Evolutionary conservation across 78 protist species (phyloP).

Genomic region (Blattamonas nauphoetae): DNA sequence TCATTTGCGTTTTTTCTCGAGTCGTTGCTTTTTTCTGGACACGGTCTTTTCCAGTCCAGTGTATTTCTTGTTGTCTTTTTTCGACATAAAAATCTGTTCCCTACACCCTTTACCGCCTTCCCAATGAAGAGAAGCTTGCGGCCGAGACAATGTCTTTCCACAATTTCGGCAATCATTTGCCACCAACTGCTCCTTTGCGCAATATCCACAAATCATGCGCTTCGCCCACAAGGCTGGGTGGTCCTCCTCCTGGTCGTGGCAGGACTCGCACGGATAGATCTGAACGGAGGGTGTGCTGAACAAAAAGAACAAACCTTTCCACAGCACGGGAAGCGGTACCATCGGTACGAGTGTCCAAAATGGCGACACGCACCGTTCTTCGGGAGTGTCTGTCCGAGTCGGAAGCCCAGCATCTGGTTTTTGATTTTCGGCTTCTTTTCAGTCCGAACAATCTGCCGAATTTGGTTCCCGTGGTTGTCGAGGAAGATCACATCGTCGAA

Average conservation of each 20-base stretch:
- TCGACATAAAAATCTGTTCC: not conserved
- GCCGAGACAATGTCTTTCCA: not conserved
- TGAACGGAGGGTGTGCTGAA: too few relatives aligned
- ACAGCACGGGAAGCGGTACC: constrained; percentile 8
- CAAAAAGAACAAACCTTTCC: too few relatives aligned
- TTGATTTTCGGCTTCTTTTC: not conserved
- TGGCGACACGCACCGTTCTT: not conserved
- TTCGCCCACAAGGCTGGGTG: not conserved
- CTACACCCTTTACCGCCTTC: constrained; percentile 11
- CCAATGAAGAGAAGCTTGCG: not conserved
- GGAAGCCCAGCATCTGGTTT: not conserved
- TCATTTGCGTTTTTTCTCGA: too few relatives aligned
- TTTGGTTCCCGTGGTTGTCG: not conserved
- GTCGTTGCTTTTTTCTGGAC: not conserved
- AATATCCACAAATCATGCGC: not conserved
- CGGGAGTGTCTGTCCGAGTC: not conserved
- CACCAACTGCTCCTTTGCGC: not conserved
- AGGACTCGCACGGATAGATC: constrained; percentile 1
- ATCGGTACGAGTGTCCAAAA: not conserved
- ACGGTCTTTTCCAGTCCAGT: not conserved
- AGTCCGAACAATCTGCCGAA: not conserved
- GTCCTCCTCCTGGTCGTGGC: not conserved
- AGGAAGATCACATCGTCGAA: not conserved
- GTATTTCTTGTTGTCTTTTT: not conserved
- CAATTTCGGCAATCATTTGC: not conserved